Evolutionary conservation across 129 eudicot species (phyloP), one percentile per base, ranked within the genome.

Genomic region (Gnaphalium uliginosum): DNA sequence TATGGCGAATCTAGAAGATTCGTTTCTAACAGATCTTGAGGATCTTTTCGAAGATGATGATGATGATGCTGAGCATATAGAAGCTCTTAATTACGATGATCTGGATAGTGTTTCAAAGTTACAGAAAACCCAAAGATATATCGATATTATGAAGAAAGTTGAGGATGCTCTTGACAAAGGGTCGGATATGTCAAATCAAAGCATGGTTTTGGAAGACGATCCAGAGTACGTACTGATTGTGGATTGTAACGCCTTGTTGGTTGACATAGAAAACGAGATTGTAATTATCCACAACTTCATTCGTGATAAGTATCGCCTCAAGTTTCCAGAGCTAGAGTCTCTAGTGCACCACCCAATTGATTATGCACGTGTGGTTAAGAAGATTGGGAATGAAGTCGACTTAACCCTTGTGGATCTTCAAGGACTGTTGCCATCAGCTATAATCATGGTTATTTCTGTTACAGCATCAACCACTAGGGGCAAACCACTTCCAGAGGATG

Each of bases 291-390:
- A 93, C 76, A 93, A 93, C 67, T 93, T 93, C 56, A 88, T 93
- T 25, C 96, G 97, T 21, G 98, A 93, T 72, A 90, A 93, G 77
- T 93, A 90, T 61, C 91, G 97, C 3, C 66, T 90, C 59, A 90
- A 93, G 76, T 93, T 90, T 76, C 97, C 98, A 0, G 98, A 93
- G 82, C 93, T 93, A 8, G 93, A 93, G 56, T 93, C 98, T 13
- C 98, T 90, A 26, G 98, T 93, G 57, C 93, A 90, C 77, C 97
- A 93, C 77, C 98, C 97, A 0, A 90, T 93, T 61, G 97, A 90
- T 80, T 93, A 93, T 76, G 98, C 97, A 35, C 90, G 97, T 27
- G 96, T 90, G n/a, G 97, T 93, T 0, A 90, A 90, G 69, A 90
- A 88, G 75, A 93, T 90, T 19, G 97, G 96, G 39, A 93, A 93